Evolutionary conservation across 1,139 yeast species (phyloP).

Genomic region (Chernovozyma sophiae-reginae): DNA sequence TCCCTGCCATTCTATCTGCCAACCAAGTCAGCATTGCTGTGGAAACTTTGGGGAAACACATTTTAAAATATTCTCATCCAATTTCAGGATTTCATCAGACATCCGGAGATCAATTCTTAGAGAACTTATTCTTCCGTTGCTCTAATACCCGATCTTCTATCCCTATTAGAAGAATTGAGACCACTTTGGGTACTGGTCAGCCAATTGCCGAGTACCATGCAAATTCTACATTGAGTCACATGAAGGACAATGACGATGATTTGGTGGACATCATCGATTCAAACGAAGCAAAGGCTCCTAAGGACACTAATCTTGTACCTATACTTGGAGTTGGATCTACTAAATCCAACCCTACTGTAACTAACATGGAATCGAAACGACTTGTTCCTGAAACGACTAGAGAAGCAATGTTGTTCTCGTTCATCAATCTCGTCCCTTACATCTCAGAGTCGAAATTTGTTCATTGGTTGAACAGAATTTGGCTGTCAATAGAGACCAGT

Average conservation of each 20-base stretch:
- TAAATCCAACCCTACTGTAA: neutral
- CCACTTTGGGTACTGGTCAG: conserved; percentile 32
- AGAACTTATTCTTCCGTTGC: conserved; percentile 37
- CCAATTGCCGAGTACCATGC: conserved; percentile 37
- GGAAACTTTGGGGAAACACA: conserved; percentile 51
- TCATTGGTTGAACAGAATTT: conserved; percentile 47
- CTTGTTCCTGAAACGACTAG: conserved; percentile 41
- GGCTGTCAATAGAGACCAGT: conserved; percentile 37
- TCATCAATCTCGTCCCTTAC: conserved; percentile 54
- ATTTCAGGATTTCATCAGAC: conserved; percentile 15
- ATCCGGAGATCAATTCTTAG: conserved; percentile 37
- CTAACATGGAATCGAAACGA: conserved; percentile 21
- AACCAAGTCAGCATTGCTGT: conserved; percentile 57
- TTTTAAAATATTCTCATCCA: conserved; percentile 30
- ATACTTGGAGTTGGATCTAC: conserved; percentile 21
- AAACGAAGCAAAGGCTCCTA: conserved; percentile 33
- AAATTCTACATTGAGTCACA: conserved; percentile 30
- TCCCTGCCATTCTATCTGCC: conserved; percentile 54
- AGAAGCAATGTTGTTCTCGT: conserved; percentile 46
- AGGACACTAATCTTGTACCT: conserved; percentile 16
- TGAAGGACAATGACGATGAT: conserved; percentile 19
- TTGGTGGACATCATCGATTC: conserved; percentile 24
- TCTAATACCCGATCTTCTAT: conserved; percentile 28
- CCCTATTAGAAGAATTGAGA: conserved; percentile 14
- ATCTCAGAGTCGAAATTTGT: conserved; percentile 41